phyloP scores from a whole-genome alignment of 2,329 filamentous ascomycete species.

The Dactylellina drechsleri region DNA sequence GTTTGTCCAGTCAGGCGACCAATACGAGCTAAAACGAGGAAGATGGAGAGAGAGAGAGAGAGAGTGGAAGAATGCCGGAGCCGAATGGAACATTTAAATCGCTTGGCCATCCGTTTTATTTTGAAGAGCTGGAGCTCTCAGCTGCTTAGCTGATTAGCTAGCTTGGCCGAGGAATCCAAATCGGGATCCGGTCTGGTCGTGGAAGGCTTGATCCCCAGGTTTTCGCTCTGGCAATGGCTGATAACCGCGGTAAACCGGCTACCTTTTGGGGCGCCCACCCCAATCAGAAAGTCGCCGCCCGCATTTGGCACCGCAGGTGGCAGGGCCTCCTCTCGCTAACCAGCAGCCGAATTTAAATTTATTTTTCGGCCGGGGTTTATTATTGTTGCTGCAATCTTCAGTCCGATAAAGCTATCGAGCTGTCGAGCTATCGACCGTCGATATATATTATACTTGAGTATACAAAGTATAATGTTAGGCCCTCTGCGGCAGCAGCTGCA shows the following conservation, averaged over 20 bases:
- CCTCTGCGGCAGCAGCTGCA: constrained; percentile 47
- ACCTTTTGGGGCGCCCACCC: neutral
- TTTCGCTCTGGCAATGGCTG: neutral
- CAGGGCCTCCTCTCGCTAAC: no score
- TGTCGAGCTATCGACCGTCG: neutral
- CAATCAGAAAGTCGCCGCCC: constrained; percentile 21
- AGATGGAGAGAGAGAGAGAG: no score
- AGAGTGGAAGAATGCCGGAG: no score
- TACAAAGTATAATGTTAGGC: constrained; percentile 19
- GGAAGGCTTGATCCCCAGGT: constrained; percentile 17
- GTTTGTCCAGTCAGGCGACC: no score
- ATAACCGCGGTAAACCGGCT: constrained; percentile 54
- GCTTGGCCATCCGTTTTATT: no score
- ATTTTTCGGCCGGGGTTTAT: constrained; percentile 30
- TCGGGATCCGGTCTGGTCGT: neutral
- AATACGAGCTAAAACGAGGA: neutral
- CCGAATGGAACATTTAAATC: no score
- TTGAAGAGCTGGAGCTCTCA: no score
- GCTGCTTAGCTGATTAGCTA: no score
- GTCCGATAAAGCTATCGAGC: neutral
- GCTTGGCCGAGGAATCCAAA: no score
- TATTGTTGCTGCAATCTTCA: neutral
- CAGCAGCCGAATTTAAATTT: no score
- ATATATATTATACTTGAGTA: neutral
- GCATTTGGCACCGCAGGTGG: neutral